Base-by-base conservation (phyloP, 2,329 filamentous ascomycete genomes). In the Venturia nashicola region DNA sequence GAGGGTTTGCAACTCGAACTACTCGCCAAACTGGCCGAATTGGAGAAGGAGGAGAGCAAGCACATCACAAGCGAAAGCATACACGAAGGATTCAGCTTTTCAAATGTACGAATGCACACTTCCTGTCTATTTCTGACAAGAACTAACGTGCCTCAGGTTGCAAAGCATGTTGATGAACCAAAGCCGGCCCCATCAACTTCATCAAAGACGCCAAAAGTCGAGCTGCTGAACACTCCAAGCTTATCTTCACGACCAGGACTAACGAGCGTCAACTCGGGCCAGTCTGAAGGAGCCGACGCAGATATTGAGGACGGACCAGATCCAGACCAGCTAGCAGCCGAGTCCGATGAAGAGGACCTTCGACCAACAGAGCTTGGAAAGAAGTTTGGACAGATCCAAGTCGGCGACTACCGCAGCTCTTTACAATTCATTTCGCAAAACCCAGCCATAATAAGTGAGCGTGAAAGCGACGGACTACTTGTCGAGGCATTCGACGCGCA, bases 61-160 rank as follows among this genome's bases (percentile, higher is more conserved):
- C 97, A 97, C 78, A 99, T 99, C 67, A 99, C 94, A 12, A 97
- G 92, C 72, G 92, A 96, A 68, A 83, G 85, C 68, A 85, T 96
- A 69, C 89, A 92, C 71, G 91, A 88, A 2, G 94, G 94, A 6
- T 99, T 99, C 73, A 86, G 95, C 76, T 93, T 86, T 74, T 95
- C 92, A 2, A 83, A 88, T 68, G 85, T 99, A 63, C 14, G 23
- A 7, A 8, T 7, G 16, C 9, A 12, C 8, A 23, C 9, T 16
- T 32, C 11, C 23, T 55, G 8, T 2, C 11, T 9, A 18, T 40
- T 59, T 34, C 18, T 18, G 32, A 8, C 20, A n/a, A n/a, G n/a
- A 3, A 20, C 57, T 61, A 61, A 44, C 3, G 1, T 12, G 5
- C 3, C n/a, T 1, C 70, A 67, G 42, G 55, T 63, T 16, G 64